phyloP scores from a whole-genome alignment of 345 rosid species.

The Hibiscus trionum region DNA sequence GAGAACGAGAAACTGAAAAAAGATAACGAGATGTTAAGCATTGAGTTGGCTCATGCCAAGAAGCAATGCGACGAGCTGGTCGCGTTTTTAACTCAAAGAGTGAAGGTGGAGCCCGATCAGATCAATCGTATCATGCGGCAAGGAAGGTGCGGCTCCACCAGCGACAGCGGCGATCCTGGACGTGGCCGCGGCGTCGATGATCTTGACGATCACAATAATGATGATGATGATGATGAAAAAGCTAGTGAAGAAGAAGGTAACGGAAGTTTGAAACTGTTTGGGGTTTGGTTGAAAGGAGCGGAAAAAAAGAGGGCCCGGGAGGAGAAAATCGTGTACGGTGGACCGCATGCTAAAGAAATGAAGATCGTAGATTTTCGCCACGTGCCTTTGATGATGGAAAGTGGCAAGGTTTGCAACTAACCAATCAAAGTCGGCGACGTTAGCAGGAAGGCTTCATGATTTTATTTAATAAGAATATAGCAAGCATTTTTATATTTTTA shows the following conservation, averaged over 20 bases:
- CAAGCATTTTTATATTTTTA: not conserved
- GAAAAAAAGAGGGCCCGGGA: constrained; percentile 60
- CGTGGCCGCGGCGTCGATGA: constrained; percentile 7
- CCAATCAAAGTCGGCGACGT: not conserved
- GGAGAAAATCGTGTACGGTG: constrained; percentile 40
- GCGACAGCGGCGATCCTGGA: constrained; percentile 15
- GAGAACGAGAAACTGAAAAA: constrained; percentile 81
- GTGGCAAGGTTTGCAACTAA: constrained; percentile 68
- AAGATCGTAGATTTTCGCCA: constrained; percentile 33
- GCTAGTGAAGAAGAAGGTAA: constrained; percentile 13
- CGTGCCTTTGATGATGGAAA: constrained; percentile 38
- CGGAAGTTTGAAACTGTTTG: constrained; percentile 63
- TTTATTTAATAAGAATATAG: not conserved
- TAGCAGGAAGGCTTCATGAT: not conserved
- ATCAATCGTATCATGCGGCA: constrained; percentile 54
- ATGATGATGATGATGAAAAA: constrained; percentile 7
- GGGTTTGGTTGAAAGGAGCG: constrained; percentile 61
- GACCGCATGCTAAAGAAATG: constrained; percentile 48
- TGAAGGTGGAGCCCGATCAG: constrained; percentile 67
- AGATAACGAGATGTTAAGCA: constrained; percentile 59
- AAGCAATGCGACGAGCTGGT: constrained; percentile 65
- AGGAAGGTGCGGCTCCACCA: constrained; percentile 21
- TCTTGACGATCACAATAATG: not conserved
- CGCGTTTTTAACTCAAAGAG: constrained; percentile 42
- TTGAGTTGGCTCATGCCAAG: constrained; percentile 73